Percentiles rank a stretch among this genome's conserved stretches.
These are phyloP conservation scores for Boehmeria nivea DNA, from an alignment of 306 rosid genomes.

Conservation along the genomic window DNA sequence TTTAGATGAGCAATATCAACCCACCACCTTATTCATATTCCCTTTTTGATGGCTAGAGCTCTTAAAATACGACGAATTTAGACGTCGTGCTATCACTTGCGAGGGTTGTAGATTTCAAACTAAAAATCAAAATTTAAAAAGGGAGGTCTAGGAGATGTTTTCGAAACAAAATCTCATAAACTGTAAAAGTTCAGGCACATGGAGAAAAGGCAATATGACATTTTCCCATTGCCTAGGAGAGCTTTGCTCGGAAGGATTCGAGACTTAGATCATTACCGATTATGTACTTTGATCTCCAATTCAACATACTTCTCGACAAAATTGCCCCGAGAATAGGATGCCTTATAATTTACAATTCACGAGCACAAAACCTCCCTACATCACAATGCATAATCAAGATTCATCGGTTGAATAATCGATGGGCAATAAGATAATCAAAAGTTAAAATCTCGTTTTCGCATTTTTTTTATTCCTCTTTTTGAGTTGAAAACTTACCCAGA, in stretches of 20 bases:
- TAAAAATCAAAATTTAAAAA: too few species aligned
- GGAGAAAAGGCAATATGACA: not conserved
- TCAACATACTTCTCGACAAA: not conserved
- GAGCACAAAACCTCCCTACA: conserved; percentile 1
- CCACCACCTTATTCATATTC: too few species aligned
- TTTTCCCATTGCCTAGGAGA: not conserved
- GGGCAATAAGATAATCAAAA: too few species aligned
- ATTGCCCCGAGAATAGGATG: not conserved
- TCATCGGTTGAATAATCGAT: not conserved
- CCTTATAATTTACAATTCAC: conserved; percentile 1
- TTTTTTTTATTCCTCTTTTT: too few species aligned
- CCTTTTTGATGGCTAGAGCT: too few species aligned
- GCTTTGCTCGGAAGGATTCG: not conserved
- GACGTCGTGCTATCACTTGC: too few species aligned
- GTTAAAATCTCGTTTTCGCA: too few species aligned
- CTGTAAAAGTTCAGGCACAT: not conserved
- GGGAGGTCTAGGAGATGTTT: too few species aligned
- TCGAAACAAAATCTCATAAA: too few species aligned
- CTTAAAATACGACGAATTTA: too few species aligned
- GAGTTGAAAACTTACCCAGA: conserved; percentile 29
- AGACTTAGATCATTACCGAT: conserved; percentile 1
- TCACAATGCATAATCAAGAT: not conserved
- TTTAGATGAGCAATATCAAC: too few species aligned
- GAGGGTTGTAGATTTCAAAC: too few species aligned
- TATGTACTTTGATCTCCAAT: not conserved